Base-by-base conservation (phyloP, 2,329 filamentous ascomycete species). In the Coniochaeta sp. region DNA sequence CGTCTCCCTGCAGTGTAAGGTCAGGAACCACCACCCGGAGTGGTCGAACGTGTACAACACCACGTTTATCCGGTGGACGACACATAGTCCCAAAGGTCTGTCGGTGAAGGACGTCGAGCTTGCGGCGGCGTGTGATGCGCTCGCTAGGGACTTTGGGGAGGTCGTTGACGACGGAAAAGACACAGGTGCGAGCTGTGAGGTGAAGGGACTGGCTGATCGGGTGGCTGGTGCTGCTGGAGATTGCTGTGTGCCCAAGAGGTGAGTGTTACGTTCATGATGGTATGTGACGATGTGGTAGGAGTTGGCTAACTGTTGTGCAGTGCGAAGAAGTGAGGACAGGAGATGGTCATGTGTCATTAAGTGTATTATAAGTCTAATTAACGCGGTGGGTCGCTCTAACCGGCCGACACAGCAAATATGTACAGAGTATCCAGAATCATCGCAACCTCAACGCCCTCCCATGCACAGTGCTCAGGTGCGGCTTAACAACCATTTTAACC, bases 11-110 rank as follows among this genome's bases (percentile, higher is more conserved):
- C 78, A 88, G 60, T 87, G 84, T 68, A 85, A 86, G 61, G 65
- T 79, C 32, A 76, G 78, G 61, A 86, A 82, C 59, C 86, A 90
- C 63, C 86, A 90, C 61, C 86, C 86, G 0, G 86, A 89, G 65
- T 89, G 86, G 86, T 85, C 83, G 2, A 89, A 90, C 61, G 85
- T 85, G 67, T 89, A 85, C 68, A 89, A 87, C 63, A 84, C 78
- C 6, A 80, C 81, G 0, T 82, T 82, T 58, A 81, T 90, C 55
- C 79, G 83, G 48, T 89, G 86, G 86, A 89, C 85, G 8, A 89
- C 86, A 1, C 86, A 89, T 63, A 77, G 70, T 53, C 85, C 85
- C 0, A 68, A 71, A 7, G 86, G 86, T 1, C 68, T 90, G n/a
- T 85, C 82, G 0, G 67, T 68, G 18, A 82, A 81, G 61, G 86